A percentile compares a stretch with the other conserved stretches of the same genome.
Conservation (phyloP, 108 stramenopile species). For the Stephanodiscus minutulus region DNA sequence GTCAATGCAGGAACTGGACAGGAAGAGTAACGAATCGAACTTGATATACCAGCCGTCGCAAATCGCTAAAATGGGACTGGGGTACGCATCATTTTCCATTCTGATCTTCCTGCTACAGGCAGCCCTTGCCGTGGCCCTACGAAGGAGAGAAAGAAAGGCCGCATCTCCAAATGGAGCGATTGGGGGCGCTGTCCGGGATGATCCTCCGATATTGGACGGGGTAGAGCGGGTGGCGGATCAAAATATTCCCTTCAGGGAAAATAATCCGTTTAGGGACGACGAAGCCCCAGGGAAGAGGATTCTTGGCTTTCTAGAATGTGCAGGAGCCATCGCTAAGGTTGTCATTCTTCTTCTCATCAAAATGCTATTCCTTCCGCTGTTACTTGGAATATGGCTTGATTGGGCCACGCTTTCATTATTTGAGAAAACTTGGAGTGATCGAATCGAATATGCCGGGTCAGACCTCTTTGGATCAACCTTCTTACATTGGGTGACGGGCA, state of each 20-base stretch:
- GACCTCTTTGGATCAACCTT: conserved; percentile 79
- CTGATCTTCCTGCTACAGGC: conserved; percentile 30
- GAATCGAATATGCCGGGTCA: conserved; percentile 65
- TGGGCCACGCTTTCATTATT: conserved; percentile 67
- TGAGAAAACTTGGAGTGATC: conserved; percentile 51
- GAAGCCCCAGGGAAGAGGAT: conserved; percentile 36
- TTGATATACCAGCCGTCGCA: conserved; percentile 43
- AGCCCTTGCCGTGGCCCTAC: conserved; percentile 4
- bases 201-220: background rate
- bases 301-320: conserved; percentile 56
- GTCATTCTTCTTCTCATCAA: conserved; percentile 83
- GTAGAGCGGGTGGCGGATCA: conserved; percentile 16
- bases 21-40: conserved; percentile 40
- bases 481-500: conserved; percentile 92
- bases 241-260: conserved; percentile 18
- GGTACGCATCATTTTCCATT: conserved; percentile 33
- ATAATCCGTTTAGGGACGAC: background rate
- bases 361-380: conserved; percentile 81
- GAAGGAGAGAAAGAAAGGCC: background rate
- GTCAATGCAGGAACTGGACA: conserved; percentile 26
- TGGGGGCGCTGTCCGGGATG: conserved; percentile 8
- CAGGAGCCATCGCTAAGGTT: conserved; percentile 73
- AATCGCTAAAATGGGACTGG: conserved; percentile 37
- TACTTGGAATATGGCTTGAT: conserved; percentile 80
- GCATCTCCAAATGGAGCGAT: background rate